Evolutionary conservation across 2,329 filamentous ascomycete genomes (phyloP), one percentile per base, ranked within the genome.

Genomic region (Hymenotorrendiella dingleyae): DNA sequence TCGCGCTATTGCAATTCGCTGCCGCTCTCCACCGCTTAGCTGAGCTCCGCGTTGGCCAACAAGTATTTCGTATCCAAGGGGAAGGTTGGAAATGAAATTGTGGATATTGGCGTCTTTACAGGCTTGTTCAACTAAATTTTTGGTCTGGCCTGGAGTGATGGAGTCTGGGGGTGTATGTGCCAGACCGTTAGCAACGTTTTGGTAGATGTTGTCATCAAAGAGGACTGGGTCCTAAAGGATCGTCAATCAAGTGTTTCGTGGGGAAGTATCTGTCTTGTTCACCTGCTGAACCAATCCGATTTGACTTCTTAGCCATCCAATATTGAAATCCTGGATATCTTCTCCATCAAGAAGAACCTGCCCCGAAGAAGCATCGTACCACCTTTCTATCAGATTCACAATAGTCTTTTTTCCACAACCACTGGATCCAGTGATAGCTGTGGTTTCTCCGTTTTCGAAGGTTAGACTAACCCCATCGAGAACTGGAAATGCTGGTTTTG

Each of bases 171-270:
- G 14, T 1, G 49, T 49, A 11, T 47, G 46, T 19, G 47, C 38
- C 6, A 55, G 19, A n/a, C 53, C 53, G 41, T 50, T 46, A 17
- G 71, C 69, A 7, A 84, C 76, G 47, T 84, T 84, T 4, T 71
- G 68, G 52, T 68, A 76, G 26, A 84, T 77, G 0, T 74, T 75
- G 22, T 78, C 72, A 52, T 80, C 80, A 62, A 84, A 84, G 1
- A 83, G 63, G 43, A 80, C 78, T 0, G 78, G 78, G 43, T 84
- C 93, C 14, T 72, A 68, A 10, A 91, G 91, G 42, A 79, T 67
- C 6, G 81, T 74, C 81, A 96, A 89, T 19, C 12, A 50, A 95
- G 89, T 6, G 95, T 85, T 52, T 96, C 96, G 57, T 94, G n/a
- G n/a, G n/a, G n/a, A n/a, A n/a, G n/a, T n/a, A n/a, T 95, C 64